These are phyloP conservation scores for Scytalidium lignicola DNA, from an alignment of 2,329 filamentous ascomycete species.

Conservation along the genomic window DNA sequence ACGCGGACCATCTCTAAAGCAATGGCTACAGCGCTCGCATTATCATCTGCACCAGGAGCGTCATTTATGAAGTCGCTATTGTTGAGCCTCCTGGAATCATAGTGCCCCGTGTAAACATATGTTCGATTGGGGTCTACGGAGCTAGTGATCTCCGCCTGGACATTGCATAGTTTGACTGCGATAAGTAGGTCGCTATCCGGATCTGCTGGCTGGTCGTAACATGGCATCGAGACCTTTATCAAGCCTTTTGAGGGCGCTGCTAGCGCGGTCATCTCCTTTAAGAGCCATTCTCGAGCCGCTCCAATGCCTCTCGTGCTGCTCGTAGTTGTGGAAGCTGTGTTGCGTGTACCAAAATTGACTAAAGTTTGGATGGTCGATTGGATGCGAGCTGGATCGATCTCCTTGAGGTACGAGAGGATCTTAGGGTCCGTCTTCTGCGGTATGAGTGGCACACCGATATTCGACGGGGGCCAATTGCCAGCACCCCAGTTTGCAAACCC, in stretches of 20 bases:
- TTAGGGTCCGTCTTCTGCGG: slow-evolving; percentile 8
- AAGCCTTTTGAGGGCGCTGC: slow-evolving; percentile 41
- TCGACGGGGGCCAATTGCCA: slow-evolving; percentile 6
- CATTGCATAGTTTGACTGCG: slow-evolving; percentile 47
- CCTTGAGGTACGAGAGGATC: slow-evolving; percentile 4
- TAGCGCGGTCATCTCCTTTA: slow-evolving; percentile 41
- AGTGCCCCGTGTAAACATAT: slow-evolving; percentile 51
- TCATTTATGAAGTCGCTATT: slow-evolving; percentile 46
- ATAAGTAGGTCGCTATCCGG: slow-evolving; percentile 42
- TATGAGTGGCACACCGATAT: slow-evolving; percentile 4
- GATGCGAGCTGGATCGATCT: slow-evolving; percentile 34
- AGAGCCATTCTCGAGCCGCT: slow-evolving; percentile 53
- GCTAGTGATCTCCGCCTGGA: slow-evolving; percentile 46
- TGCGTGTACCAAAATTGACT: slow-evolving; percentile 50
- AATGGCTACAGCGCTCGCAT: slow-evolving; percentile 48
- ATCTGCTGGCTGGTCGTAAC: slow-evolving; percentile 39
- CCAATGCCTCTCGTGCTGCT: slow-evolving; percentile 46
- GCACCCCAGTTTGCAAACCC: slow-evolving; percentile 9
- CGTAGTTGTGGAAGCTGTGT: slow-evolving; percentile 49
- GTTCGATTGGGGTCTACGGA: slow-evolving; percentile 42
- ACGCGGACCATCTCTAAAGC: slow-evolving; percentile 37
- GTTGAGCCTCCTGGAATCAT: slow-evolving; percentile 47
- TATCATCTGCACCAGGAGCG: slow-evolving; percentile 52
- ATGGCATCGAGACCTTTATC: slow-evolving; percentile 43
- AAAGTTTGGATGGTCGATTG: slow-evolving; percentile 46